Percentiles rank a stretch among this genome's conserved stretches.
Conservation (phyloP, 2,329 filamentous ascomycete species). For the Apiospora aurea region DNA sequence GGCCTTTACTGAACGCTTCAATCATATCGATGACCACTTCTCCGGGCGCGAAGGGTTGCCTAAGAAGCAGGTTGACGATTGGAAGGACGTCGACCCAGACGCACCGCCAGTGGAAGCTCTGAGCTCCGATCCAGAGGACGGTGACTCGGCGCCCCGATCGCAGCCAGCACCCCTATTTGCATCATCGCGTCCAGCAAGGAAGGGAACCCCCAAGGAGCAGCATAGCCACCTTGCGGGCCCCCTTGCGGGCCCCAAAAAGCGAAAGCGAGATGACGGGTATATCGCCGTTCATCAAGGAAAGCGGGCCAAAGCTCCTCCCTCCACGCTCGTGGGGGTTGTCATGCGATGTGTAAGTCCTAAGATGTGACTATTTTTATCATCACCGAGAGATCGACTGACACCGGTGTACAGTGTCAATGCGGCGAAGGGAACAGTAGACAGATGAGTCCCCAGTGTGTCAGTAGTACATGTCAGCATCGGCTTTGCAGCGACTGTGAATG, state of each 20-base stretch:
- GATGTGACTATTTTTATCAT: neutral
- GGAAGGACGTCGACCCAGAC: slow-evolving; percentile 52
- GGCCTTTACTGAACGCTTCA: slow-evolving; percentile 63
- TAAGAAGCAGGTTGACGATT: slow-evolving; percentile 60
- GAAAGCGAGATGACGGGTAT: slow-evolving; percentile 23
- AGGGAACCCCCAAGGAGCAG: neutral
- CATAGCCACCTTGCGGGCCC: slow-evolving; percentile 4
- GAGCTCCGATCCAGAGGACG: slow-evolving; percentile 33
- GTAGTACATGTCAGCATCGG: slow-evolving; percentile 25
- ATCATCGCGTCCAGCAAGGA: neutral
- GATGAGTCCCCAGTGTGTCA: slow-evolving; percentile 25
- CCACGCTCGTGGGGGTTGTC: neutral
- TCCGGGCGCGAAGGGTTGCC: slow-evolving; percentile 53
- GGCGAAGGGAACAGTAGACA: slow-evolving; percentile 28
- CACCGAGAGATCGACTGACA: neutral
- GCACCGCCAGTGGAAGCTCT: slow-evolving; percentile 25
- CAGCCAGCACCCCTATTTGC: slow-evolving; percentile 9
- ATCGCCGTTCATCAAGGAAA: slow-evolving; percentile 20
- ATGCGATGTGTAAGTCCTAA: slow-evolving; percentile 28
- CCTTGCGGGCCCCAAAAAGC: slow-evolving; percentile 22
- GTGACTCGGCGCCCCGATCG: slow-evolving; percentile 13
- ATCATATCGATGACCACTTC: slow-evolving; percentile 81
- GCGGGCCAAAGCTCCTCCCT: slow-evolving; percentile 16
- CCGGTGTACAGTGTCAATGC: slow-evolving; percentile 35
- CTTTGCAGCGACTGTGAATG: slow-evolving; percentile 24